Evolutionary conservation across 1,284 basidiomycete species (phyloP).

Genomic region (Sparassis latifolia): DNA sequence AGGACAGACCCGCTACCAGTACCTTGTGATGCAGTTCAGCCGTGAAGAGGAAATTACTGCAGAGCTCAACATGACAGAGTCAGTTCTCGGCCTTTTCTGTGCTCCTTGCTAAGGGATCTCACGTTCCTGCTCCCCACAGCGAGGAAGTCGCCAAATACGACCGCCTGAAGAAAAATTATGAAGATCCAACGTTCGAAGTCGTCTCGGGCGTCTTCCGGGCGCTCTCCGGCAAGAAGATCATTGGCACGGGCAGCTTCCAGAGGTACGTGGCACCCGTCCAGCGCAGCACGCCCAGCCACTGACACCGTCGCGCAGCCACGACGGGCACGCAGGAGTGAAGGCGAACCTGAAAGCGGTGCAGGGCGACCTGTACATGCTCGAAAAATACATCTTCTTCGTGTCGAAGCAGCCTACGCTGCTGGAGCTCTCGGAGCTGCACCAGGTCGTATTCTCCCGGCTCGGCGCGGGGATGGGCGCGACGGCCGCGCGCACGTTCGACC

Average conservation of each 20-base stretch:
- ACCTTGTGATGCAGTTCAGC: conserved; percentile 96
- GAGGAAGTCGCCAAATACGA: conserved; percentile 75
- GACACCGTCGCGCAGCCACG: conserved; percentile 40
- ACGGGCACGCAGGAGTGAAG: conserved; percentile 81
- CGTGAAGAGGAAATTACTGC: conserved; percentile 97
- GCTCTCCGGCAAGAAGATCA: conserved; percentile 87
- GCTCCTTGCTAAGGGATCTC: neutral
- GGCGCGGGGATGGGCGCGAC: conserved; percentile 81
- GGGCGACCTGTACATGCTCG: conserved; percentile 96
- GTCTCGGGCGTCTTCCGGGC: conserved; percentile 94
- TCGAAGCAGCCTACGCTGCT: conserved; percentile 94
- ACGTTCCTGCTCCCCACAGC: conserved; percentile 27
- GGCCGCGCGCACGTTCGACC: conserved; percentile 91
- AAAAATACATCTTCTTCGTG: conserved; percentile 97
- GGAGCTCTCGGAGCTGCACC: conserved; percentile 87
- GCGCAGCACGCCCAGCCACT: no score
- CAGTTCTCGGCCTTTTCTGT: conserved; percentile 23
- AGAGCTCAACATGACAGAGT: conserved; percentile 93
- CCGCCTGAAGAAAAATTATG: conserved; percentile 85
- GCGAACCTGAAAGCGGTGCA: conserved; percentile 97
- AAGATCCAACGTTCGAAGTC: conserved; percentile 92
- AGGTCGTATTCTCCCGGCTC: conserved; percentile 91
- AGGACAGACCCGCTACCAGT: conserved; percentile 97
- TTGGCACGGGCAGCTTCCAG: conserved; percentile 78
- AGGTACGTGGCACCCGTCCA: conserved; percentile 40